These are phyloP conservation scores for Epichloe aotearoae DNA, from an alignment of 2,329 filamentous ascomycete species.

Conservation along the genomic window DNA sequence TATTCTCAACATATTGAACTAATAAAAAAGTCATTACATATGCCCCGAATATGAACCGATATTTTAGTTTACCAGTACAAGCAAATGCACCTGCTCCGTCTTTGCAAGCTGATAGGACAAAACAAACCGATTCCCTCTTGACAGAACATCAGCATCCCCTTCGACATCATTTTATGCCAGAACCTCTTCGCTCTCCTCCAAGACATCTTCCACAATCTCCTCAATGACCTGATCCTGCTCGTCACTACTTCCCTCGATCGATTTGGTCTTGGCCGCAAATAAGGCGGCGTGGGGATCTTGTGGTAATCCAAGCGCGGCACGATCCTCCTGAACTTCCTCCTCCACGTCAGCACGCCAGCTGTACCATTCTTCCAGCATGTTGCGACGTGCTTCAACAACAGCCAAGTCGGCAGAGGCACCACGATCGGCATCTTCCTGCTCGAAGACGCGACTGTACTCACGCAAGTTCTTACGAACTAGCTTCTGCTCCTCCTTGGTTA, in stretches of 20 bases:
- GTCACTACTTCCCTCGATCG: slow-evolving; percentile 39
- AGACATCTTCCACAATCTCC: slow-evolving; percentile 73
- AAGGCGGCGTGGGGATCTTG: slow-evolving; percentile 50
- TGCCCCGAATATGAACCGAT: slow-evolving; percentile 1
- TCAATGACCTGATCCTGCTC: slow-evolving; percentile 72
- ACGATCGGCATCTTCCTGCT: slow-evolving; percentile 87
- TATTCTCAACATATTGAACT: background rate
- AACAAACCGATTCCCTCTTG: background rate
- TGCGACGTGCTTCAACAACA: slow-evolving; percentile 76
- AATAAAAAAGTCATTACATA: slow-evolving; percentile 3
- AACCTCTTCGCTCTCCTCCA: slow-evolving; percentile 76
- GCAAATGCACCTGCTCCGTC: slow-evolving; percentile 16
- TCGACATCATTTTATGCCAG: slow-evolving; percentile 21
- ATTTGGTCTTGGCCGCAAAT: slow-evolving; percentile 40
- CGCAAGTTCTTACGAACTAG: slow-evolving; percentile 94
- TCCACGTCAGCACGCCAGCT: slow-evolving; percentile 67
- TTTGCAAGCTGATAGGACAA: slow-evolving; percentile 15
- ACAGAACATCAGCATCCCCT: background rate
- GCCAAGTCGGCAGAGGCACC: slow-evolving; percentile 89
- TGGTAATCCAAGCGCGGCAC: slow-evolving; percentile 52
- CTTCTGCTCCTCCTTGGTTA: slow-evolving; percentile 95
- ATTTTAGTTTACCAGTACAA: slow-evolving; percentile 19
- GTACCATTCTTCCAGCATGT: slow-evolving; percentile 77
- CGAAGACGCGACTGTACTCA: slow-evolving; percentile 89
- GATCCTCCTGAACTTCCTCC: slow-evolving; percentile 59